Evolutionary conservation across 305 asterid genomes (phyloP), one percentile per base, ranked within the genome.

Genomic region (Rubia balearica): DNA sequence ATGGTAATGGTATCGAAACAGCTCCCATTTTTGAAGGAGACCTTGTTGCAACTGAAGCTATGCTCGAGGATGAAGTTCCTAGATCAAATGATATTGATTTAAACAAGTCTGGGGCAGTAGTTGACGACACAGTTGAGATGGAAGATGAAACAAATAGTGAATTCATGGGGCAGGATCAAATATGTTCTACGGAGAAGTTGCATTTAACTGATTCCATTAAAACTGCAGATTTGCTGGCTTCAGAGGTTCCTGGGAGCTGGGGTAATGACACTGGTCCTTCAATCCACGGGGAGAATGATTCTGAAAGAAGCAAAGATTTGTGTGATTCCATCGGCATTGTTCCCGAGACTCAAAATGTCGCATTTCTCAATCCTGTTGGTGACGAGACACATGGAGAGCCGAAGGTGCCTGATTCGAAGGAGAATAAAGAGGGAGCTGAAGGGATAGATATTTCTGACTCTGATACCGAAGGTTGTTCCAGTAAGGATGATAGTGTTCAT

Each of bases 231-330:
- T 95, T 91, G 61, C 74, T 94, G 86, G 88, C 97, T 60, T 91
- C 98, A 1, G 98, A 91, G 83, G 96, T 79, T 75, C 84, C 84
- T 13, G 96, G 98, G 65, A 94, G 98, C 83, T 91, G 98, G 98
- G 98, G 90, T 3, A 84, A 82, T 79, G 88, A 94, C 83, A 88
- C 98, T 0, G 96, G 90, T 73, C 97, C 98, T 69, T 90, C 97
- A 0, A 86, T 81, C 73, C 89, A 87, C 45, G 96, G 91, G 51
- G 98, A 90, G 76, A 86, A 90, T 21, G 86, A 87, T 72, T 78
- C 90, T 60, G 83, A 88, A 0, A 81, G 75, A 78, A 81, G 89
- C 72, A 83, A 80, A 69, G 77, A 76, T 67, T 68, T 75, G 66
- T 86, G 75, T 16, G 95, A 86, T 79, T 85, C 92, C 30, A 71